phyloP scores from a whole-genome alignment of 257 asterid species.

The Sherardia arvensis region DNA sequence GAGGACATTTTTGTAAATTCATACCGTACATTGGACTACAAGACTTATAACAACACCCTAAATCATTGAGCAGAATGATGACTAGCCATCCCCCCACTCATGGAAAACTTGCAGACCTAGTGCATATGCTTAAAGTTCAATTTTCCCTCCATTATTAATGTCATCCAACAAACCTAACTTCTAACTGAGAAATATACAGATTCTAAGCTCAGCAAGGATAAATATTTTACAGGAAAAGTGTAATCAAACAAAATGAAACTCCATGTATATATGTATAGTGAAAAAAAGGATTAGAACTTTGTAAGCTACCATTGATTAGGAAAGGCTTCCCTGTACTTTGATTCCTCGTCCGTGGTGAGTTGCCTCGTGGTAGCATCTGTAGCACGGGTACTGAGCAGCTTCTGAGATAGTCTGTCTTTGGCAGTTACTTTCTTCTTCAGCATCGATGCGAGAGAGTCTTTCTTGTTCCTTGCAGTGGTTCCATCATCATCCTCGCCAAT shows the following conservation, averaged over 20 bases:
- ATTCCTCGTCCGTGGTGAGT: constrained; percentile 44
- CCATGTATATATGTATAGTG: neutral
- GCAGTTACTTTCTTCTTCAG: constrained; percentile 66
- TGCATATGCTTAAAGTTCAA: neutral
- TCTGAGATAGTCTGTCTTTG: constrained; percentile 56
- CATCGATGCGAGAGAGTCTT: constrained; percentile 71
- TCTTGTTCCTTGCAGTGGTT: constrained; percentile 32
- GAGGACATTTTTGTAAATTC: too few species aligned
- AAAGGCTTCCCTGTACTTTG: constrained; percentile 67
- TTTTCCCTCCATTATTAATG: neutral
- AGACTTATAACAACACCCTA: too few species aligned
- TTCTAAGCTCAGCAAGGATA: neutral
- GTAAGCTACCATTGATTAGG: constrained; percentile 74
- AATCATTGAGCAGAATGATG: constrained; percentile 1
- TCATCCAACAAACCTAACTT: constrained; percentile 1
- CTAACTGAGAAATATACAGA: neutral
- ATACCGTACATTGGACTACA: too few species aligned
- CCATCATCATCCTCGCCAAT: constrained; percentile 39
- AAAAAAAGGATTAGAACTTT: neutral
- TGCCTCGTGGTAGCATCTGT: constrained; percentile 41
- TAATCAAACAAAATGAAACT: neutral
- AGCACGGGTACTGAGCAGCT: constrained; percentile 45
- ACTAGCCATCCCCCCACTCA: neutral
- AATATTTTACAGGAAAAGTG: neutral
- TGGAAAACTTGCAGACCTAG: neutral